These are phyloP conservation scores for Penicillium angulare DNA, from an alignment of 495 filamentous ascomycete genomes.

Conservation along the genomic window DNA sequence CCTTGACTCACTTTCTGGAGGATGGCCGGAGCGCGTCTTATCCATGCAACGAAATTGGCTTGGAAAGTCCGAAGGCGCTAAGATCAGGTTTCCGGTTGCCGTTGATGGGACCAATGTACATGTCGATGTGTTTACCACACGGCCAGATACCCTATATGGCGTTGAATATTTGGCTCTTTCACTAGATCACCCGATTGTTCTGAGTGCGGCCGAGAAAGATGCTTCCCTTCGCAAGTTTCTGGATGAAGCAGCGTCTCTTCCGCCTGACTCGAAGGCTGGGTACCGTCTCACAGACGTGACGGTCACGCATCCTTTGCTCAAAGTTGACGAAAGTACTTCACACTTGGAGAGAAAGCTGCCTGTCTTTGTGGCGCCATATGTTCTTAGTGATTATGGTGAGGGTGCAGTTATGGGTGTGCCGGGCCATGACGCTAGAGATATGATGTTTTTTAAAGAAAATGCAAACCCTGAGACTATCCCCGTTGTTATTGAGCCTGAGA, in stretches of 20 bases:
- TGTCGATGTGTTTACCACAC: conserved; percentile 79
- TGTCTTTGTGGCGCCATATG: conserved; percentile 80
- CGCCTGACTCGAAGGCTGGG: conserved; percentile 72
- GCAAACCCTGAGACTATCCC: conserved; percentile 48
- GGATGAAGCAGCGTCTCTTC: conserved; percentile 56
- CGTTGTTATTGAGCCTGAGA: conserved; percentile 44
- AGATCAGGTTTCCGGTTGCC: conserved; percentile 64
- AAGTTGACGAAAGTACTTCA: conserved; percentile 50
- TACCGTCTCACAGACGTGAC: conserved; percentile 60
- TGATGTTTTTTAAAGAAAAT: conserved; percentile 77
- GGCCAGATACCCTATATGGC: conserved; percentile 79
- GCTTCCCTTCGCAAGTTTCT: conserved; percentile 63
- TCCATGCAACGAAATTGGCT: conserved; percentile 90
- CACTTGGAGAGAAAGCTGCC: conserved; percentile 58
- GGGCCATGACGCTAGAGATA: conserved; percentile 74
- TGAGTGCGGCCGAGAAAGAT: conserved; percentile 56
- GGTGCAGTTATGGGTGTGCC: conserved; percentile 93
- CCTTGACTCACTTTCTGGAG: conserved; percentile 60
- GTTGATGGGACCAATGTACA: conserved; percentile 33
- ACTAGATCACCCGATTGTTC: conserved; percentile 67
- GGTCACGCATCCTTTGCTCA: conserved; percentile 63
- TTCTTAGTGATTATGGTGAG: conserved; percentile 83
- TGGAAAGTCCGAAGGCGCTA: conserved; percentile 71
- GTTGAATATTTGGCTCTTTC: conserved; percentile 84
- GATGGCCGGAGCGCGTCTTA: conserved; percentile 79